Percentiles rank a stretch among this genome's conserved stretches.
Evolutionary conservation across 1,284 basidiomycete genomes (phyloP).

Genomic region (Porogramme epimiltina): DNA sequence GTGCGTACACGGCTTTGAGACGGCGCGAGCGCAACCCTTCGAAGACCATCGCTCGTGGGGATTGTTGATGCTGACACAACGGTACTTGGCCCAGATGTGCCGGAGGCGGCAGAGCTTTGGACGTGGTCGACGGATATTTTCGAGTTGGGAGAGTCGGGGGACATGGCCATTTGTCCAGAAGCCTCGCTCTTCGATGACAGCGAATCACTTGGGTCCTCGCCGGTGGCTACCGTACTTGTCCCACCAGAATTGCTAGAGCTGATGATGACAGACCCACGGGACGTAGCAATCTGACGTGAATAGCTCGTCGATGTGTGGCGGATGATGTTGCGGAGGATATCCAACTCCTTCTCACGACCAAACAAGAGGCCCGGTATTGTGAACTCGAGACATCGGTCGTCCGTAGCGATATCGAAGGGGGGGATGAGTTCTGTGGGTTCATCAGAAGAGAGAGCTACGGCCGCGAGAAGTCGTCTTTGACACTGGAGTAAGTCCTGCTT

Average conservation of each 20-base stretch:
- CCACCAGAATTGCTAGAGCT: slow-evolving; percentile 40
- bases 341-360: slow-evolving; percentile 69
- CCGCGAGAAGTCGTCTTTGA: slow-evolving; percentile 58
- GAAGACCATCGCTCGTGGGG: slow-evolving; percentile 40
- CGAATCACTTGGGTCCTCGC: slow-evolving; percentile 47
- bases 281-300: slow-evolving; percentile 51
- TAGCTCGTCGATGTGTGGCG: slow-evolving; percentile 64
- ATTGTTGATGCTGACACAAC: slow-evolving; percentile 36
- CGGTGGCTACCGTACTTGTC: slow-evolving; percentile 28
- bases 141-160: slow-evolving; percentile 22
- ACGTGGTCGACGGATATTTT: slow-evolving; percentile 21
- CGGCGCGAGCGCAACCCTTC: slow-evolving; percentile 44
- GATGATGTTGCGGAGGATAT: slow-evolving; percentile 65
- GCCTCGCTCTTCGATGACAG: slow-evolving; percentile 46
- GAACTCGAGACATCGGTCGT: slow-evolving; percentile 70
- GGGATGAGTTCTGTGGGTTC: slow-evolving; percentile 69
- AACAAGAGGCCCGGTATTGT: slow-evolving; percentile 68
- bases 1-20: slow-evolving; percentile 46
- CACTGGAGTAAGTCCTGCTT: slow-evolving; percentile 67
- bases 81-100: slow-evolving; percentile 20
- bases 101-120: neutral
- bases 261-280: slow-evolving; percentile 41
- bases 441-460: slow-evolving; percentile 57
- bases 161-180: slow-evolving; percentile 26
- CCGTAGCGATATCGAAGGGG: slow-evolving; percentile 59